A percentile compares a stretch with the other conserved stretches of the same genome.
Evolutionary conservation across 1,284 basidiomycete species (phyloP).

Genomic region (Sparassis latifolia): DNA sequence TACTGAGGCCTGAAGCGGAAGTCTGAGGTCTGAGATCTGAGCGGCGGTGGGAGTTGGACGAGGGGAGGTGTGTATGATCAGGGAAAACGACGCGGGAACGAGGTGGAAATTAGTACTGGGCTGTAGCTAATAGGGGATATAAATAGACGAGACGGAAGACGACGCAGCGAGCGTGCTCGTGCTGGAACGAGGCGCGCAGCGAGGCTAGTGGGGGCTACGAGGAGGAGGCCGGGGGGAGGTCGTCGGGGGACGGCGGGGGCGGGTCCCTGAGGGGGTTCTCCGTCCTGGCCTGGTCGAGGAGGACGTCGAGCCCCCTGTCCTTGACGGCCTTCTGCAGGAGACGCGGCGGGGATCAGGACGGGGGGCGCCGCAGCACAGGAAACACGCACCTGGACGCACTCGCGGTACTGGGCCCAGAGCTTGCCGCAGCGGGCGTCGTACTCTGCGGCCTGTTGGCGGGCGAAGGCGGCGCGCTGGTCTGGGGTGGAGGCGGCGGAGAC

Average conservation of each 20-base stretch:
- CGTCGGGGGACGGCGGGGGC: conserved; percentile 11
- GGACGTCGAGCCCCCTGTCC: conserved; percentile 67
- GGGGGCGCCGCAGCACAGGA: neutral
- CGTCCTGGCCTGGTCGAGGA: conserved; percentile 74
- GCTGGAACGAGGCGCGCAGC: too few relatives aligned
- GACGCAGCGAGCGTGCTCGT: too few relatives aligned
- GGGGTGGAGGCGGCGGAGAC: conserved; percentile 31
- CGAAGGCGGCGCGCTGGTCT: conserved; percentile 41
- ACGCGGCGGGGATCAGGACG: neutral
- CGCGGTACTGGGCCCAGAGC: conserved; percentile 74
- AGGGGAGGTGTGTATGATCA: too few relatives aligned
- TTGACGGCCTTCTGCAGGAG: conserved; percentile 71
- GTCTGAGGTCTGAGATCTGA: too few relatives aligned
- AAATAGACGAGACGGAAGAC: too few relatives aligned
- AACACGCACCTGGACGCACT: conserved; percentile 64
- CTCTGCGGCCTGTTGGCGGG: conserved; percentile 62
- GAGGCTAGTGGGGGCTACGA: neutral
- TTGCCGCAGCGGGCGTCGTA: conserved; percentile 80
- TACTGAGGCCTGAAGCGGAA: too few relatives aligned
- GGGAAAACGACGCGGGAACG: too few relatives aligned
- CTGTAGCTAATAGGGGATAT: too few relatives aligned
- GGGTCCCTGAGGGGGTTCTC: conserved; percentile 74
- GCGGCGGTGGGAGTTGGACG: too few relatives aligned
- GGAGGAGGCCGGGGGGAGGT: neutral
- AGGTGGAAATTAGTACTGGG: too few relatives aligned